These are phyloP conservation scores for Sesbania bispinosa DNA, from an alignment of 306 rosid genomes.

Conservation along the genomic window DNA sequence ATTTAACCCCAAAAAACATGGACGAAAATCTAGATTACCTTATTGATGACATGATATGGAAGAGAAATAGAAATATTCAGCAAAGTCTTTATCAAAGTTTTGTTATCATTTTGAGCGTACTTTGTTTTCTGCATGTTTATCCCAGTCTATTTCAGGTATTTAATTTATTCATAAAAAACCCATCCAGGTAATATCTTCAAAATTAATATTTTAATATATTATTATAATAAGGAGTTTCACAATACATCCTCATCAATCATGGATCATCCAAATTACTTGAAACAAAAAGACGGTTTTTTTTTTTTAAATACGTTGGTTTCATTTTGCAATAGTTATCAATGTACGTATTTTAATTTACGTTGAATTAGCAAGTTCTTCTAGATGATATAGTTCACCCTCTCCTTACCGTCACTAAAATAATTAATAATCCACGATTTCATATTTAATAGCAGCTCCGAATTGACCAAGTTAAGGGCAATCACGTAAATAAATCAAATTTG, in stretches of 20 bases:
- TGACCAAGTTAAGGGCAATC: constrained; percentile 12
- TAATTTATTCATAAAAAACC: background rate
- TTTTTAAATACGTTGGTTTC: no score
- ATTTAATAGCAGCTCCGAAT: constrained; percentile 25
- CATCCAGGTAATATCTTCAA: background rate
- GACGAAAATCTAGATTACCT: background rate
- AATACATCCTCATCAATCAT: background rate
- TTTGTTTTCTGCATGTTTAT: background rate
- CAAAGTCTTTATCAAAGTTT: background rate
- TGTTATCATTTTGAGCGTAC: background rate
- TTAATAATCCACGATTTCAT: background rate
- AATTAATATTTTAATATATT: no score
- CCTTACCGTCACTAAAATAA: background rate
- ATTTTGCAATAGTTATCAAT: background rate
- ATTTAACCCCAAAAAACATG: background rate
- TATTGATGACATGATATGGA: background rate
- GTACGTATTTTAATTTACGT: background rate
- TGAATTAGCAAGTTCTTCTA: constrained; percentile 31
- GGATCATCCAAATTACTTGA: background rate
- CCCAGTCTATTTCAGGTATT: background rate
- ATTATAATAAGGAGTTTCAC: background rate
- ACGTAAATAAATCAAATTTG: background rate
- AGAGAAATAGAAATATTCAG: background rate
- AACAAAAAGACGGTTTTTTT: background rate
- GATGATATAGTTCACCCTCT: no score